Evolutionary conservation across 768 basidiomycete species (phyloP).

Genomic region (Galerina sulciceps): DNA sequence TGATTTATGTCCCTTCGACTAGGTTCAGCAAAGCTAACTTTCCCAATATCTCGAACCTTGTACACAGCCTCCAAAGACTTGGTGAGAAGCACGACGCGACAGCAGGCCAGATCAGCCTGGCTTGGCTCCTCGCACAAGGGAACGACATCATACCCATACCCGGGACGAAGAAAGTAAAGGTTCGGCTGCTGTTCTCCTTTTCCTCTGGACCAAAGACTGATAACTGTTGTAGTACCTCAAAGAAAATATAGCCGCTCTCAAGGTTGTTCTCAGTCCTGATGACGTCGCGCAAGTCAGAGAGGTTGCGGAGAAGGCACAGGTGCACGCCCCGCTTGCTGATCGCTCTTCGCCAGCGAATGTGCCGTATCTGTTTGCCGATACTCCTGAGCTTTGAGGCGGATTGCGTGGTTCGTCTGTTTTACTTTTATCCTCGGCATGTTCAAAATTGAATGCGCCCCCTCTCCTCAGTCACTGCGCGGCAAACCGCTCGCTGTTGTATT

Average conservation of each 20-base stretch:
- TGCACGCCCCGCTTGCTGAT: constrained; percentile 31
- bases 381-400: constrained; percentile 12
- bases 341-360: constrained; percentile 36
- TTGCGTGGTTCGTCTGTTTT: too few species aligned
- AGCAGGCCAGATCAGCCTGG: constrained; percentile 51
- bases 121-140: constrained; percentile 54
- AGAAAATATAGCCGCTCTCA: constrained; percentile 45
- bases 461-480: too few species aligned
- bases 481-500: too few species aligned
- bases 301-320: constrained; percentile 37
- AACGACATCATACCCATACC: constrained; percentile 52
- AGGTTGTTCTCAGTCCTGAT: constrained; percentile 37
- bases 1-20: background rate
- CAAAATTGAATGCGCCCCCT: too few species aligned
- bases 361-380: constrained; percentile 35
- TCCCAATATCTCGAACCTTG: constrained; percentile 50
- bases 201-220: background rate
- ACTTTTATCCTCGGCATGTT: too few species aligned
- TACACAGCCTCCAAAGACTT: constrained; percentile 39
- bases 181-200: background rate
- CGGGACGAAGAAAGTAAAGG: constrained; percentile 41
- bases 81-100: constrained; percentile 44
- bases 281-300: constrained; percentile 40
- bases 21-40: constrained; percentile 48
- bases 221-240: constrained; percentile 35